These are phyloP conservation scores for Cyberlindnera misumaiensis DNA, from an alignment of 805 yeast genomes.

Conservation along the genomic window DNA sequence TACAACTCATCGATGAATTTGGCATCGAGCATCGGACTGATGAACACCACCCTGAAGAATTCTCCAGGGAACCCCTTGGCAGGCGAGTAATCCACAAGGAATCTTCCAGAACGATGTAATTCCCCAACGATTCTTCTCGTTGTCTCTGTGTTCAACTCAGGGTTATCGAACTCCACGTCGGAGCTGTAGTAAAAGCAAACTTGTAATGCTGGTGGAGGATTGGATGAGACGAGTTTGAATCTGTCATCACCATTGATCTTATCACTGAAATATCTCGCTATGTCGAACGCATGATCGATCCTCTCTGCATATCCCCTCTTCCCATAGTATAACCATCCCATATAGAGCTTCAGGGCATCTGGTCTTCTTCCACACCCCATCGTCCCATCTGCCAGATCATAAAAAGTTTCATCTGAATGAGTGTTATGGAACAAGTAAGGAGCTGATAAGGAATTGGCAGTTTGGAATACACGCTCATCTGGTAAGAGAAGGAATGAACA, in stretches of 20 bases:
- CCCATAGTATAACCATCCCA: conserved; percentile 82
- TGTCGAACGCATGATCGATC: conserved; percentile 64
- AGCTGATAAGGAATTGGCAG: conserved; percentile 70
- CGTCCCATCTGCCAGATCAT: conserved; percentile 81
- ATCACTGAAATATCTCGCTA: conserved; percentile 55
- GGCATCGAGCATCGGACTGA: conserved; percentile 52
- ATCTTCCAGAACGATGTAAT: conserved; percentile 57
- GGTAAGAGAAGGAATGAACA: conserved; percentile 71
- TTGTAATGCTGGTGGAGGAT: conserved; percentile 72
- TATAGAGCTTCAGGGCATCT: conserved; percentile 69
- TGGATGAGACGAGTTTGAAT: conserved; percentile 49
- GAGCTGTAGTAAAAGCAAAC: conserved; percentile 75
- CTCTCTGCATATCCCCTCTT: conserved; percentile 54
- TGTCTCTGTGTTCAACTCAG: conserved; percentile 38
- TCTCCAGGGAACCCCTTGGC: conserved; percentile 59
- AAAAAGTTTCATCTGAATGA: conserved; percentile 42
- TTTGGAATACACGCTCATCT: conserved; percentile 55
- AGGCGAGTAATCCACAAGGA: conserved; percentile 75
- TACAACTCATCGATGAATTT: conserved; percentile 40
- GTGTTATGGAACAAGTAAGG: conserved; percentile 71
- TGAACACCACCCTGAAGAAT: conserved; percentile 79
- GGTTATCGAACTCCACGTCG: conserved; percentile 22
- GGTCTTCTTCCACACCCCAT: conserved; percentile 90
- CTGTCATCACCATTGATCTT: conserved; percentile 32
- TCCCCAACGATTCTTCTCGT: conserved; percentile 59